Conservation (phyloP, 169 alveolate genomes). For the Perkinsus olseni region DNA sequence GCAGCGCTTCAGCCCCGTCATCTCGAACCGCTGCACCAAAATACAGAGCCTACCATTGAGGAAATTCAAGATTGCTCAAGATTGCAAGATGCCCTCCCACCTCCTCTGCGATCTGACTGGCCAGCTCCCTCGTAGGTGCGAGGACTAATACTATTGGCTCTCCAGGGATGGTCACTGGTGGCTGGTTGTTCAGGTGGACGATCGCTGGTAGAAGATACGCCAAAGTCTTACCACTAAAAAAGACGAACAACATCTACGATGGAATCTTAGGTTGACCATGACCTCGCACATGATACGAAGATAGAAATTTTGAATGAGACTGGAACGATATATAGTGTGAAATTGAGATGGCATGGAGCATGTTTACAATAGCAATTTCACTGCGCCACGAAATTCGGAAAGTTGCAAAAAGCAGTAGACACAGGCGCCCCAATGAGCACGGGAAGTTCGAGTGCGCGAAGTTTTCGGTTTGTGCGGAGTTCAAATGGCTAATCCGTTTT, state of each 20-base stretch:
- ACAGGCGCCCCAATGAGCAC: no score
- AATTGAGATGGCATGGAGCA: no score
- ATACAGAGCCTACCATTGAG: neutral
- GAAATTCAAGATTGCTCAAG: neutral
- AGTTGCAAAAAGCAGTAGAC: no score
- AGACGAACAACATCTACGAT: neutral
- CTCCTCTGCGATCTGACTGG: conserved; percentile 67
- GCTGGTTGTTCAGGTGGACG: conserved; percentile 84
- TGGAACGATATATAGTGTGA: no score
- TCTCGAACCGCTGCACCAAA: neutral
- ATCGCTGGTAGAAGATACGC: conserved; percentile 93
- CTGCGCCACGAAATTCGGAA: no score
- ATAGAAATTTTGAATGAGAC: no score
- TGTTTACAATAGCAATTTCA: no score
- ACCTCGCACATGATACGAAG: neutral
- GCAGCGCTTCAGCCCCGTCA: neutral
- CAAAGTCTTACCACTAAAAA: conserved; percentile 90
- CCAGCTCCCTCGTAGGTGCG: conserved; percentile 79
- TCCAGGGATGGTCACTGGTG: conserved; percentile 63
- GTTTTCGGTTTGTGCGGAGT: no score
- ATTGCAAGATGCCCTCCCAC: conserved; percentile 25
- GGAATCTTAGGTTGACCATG: neutral
- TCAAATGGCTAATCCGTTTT: no score
- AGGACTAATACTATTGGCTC: conserved; percentile 59
- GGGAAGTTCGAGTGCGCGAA: no score